Percentiles rank a stretch among this genome's conserved stretches.
phyloP scores from a whole-genome alignment of 306 rosid species.

The Sindora glabra region DNA sequence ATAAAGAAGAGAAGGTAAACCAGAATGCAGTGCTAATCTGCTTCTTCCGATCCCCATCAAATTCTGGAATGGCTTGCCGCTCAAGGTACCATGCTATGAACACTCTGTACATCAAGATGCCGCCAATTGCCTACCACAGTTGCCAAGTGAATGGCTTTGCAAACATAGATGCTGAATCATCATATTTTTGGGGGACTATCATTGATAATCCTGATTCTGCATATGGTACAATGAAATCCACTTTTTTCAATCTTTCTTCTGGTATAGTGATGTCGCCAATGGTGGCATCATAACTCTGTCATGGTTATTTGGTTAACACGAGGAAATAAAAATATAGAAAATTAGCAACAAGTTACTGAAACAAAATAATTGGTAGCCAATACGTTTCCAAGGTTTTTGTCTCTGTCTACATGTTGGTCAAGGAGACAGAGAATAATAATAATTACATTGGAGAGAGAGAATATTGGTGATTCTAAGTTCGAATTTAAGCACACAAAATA shows the following conservation, averaged over 20 bases:
- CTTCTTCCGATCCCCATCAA: slow-evolving; percentile 39
- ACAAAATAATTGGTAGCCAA: too few species aligned
- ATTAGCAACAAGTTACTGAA: too few species aligned
- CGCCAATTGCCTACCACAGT: slow-evolving; percentile 41
- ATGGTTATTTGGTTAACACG: slow-evolving; percentile 10
- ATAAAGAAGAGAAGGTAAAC: slow-evolving; percentile 67
- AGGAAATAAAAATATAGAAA: too few species aligned
- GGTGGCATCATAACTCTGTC: slow-evolving; percentile 48
- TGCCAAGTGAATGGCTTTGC: slow-evolving; percentile 59
- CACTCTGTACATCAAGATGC: slow-evolving; percentile 48
- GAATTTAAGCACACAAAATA: too few species aligned
- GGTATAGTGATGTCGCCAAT: slow-evolving; percentile 58
- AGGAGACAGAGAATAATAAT: too few species aligned
- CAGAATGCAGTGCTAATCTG: slow-evolving; percentile 52
- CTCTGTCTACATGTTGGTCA: too few species aligned
- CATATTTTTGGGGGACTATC: slow-evolving; percentile 33
- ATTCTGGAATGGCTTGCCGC: slow-evolving; percentile 38
- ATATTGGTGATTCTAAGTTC: too few species aligned
- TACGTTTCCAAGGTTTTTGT: too few species aligned
- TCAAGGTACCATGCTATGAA: slow-evolving; percentile 52
- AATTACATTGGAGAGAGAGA: too few species aligned
- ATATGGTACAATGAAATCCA: slow-evolving; percentile 64
- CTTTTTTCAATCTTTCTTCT: slow-evolving; percentile 32
- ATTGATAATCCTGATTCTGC: slow-evolving; percentile 58
- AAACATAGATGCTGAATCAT: slow-evolving; percentile 48